Evolutionary conservation across 2,329 filamentous ascomycete species (phyloP).

Genomic region (Sporothrix protearum): DNA sequence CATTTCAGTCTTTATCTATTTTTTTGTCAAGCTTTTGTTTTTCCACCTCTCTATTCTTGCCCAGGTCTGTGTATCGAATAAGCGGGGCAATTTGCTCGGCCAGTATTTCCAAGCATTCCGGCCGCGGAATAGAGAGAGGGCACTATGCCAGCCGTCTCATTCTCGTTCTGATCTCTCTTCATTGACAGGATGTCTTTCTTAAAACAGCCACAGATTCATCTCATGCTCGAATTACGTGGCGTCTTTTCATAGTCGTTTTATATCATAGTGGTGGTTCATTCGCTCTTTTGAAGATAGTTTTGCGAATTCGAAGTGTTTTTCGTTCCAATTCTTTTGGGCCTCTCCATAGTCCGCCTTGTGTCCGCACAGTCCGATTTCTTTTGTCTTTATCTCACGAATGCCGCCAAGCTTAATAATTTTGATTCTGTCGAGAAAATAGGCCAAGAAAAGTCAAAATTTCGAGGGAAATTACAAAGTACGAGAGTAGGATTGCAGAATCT

Average conservation of each 20-base stretch:
- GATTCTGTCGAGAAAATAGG: background rate
- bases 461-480: constrained; percentile 4
- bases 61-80: background rate
- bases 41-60: background rate
- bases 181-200: background rate
- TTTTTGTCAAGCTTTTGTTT: background rate
- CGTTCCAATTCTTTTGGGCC: background rate
- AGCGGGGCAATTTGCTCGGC: background rate
- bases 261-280: background rate
- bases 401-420: background rate
- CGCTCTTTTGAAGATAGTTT: background rate
- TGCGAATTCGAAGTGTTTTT: no score
- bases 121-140: background rate
- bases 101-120: background rate
- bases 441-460: background rate
- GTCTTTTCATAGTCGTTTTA: background rate
- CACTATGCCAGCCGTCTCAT: background rate
- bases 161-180: background rate
- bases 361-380: background rate
- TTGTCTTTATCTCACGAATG: background rate
- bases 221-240: background rate
- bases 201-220: background rate
- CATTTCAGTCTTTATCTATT: background rate
- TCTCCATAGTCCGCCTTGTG: background rate
- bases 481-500: background rate